Evolutionary conservation across 176 grass and related monocot species (phyloP).

Genomic region (Urochloa ruziziensis): DNA sequence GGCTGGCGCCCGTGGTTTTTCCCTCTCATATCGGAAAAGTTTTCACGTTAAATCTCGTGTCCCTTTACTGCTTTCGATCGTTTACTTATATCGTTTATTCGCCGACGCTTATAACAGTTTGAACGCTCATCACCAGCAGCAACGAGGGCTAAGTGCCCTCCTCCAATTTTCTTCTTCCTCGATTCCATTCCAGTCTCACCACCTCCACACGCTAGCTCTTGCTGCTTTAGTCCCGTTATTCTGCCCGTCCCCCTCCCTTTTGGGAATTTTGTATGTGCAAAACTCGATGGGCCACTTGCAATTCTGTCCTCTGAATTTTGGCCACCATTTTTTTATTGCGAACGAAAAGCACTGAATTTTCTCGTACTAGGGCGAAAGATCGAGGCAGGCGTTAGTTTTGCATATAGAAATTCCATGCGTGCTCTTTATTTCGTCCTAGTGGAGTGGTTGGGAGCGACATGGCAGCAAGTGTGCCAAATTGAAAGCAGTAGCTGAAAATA

Average conservation of each 20-base stretch:
- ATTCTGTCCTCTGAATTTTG: constrained; percentile 5
- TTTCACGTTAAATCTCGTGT: too few species aligned
- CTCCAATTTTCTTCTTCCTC: background rate
- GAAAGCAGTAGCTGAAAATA: constrained; percentile 13
- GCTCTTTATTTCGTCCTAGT: background rate
- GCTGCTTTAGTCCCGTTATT: constrained; percentile 1
- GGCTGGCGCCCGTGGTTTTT: too few species aligned
- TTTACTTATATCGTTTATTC: too few species aligned
- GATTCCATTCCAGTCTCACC: constrained; percentile 27
- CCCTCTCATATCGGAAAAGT: too few species aligned
- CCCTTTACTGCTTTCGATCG: too few species aligned
- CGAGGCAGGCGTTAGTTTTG: background rate
- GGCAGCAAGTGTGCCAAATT: background rate
- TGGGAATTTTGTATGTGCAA: background rate
- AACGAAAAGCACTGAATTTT: constrained; percentile 22
- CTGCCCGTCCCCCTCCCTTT: background rate
- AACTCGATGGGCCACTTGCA: background rate
- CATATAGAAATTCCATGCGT: background rate
- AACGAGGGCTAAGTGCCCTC: background rate
- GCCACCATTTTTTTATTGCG: background rate
- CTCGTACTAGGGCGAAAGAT: background rate
- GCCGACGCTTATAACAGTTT: too few species aligned
- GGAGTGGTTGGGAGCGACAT: background rate
- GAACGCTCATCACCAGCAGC: background rate
- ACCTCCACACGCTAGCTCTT: constrained; percentile 8